A percentile compares a stretch with the other conserved stretches of the same genome.
phyloP scores from a whole-genome alignment of 306 rosid species.

The Benincasa hispida region DNA sequence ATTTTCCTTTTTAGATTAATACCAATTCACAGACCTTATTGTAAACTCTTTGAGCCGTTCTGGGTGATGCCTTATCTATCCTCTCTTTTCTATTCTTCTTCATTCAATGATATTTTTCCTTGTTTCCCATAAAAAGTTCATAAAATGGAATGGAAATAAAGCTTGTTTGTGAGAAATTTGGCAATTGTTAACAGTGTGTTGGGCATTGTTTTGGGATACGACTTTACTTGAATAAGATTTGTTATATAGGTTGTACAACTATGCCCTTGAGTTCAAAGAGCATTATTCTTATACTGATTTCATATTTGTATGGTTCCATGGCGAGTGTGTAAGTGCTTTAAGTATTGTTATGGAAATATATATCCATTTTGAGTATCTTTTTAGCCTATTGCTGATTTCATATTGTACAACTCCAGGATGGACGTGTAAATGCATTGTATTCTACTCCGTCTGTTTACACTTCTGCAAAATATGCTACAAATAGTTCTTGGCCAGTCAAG shows the following conservation, averaged over 20 bases:
- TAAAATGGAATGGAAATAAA: neutral
- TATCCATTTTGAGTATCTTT: neutral
- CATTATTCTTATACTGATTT: neutral
- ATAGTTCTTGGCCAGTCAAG: constrained; percentile 82
- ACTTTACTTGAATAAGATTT: no score
- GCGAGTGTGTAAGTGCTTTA: neutral
- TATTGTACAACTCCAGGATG: constrained; percentile 49
- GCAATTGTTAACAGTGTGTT: neutral
- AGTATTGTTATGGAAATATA: neutral
- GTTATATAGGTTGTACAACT: no score
- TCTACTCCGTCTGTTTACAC: constrained; percentile 87
- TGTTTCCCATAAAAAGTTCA: neutral
- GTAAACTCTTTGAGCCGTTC: neutral
- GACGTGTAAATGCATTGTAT: constrained; percentile 78
- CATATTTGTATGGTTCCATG: neutral
- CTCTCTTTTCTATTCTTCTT: neutral
- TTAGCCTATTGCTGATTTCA: neutral
- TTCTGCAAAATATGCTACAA: constrained; percentile 77
- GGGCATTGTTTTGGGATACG: neutral
- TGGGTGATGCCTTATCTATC: neutral
- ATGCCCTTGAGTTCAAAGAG: no score
- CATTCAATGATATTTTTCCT: neutral
- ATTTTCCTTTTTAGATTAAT: neutral
- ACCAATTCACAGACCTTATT: neutral
- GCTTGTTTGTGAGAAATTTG: neutral